These are phyloP conservation scores for Aspergillus sp. DNA, from an alignment of 2,329 filamentous ascomycete species.

Conservation along the genomic window DNA sequence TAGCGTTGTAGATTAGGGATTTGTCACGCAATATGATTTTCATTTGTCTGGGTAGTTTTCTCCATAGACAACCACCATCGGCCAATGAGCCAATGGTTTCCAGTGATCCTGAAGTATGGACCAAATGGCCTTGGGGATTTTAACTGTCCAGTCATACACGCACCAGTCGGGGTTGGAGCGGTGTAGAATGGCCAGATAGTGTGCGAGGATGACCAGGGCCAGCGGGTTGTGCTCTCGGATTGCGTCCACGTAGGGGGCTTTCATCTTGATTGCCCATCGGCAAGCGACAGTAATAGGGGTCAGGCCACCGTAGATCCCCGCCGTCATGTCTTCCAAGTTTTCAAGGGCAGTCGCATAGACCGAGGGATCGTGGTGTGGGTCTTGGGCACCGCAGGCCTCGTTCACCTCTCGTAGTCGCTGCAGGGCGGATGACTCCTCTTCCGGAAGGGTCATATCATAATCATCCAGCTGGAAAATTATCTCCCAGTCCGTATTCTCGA, in stretches of 20 bases:
- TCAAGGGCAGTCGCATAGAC: slow-evolving; percentile 26
- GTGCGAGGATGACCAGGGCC: slow-evolving; percentile 58
- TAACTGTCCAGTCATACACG: slow-evolving; percentile 63
- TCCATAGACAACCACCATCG: slow-evolving; percentile 32
- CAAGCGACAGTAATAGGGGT: slow-evolving; percentile 50
- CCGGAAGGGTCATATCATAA: slow-evolving; percentile 18
- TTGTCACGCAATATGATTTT: not conserved
- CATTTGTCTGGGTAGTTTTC: slow-evolving; percentile 14
- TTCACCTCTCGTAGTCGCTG: slow-evolving; percentile 28
- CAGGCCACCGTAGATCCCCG: slow-evolving; percentile 39
- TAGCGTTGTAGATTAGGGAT: not conserved
- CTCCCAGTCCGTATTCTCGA: slow-evolving; percentile 26
- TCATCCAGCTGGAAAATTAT: slow-evolving; percentile 28
- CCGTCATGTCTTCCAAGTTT: slow-evolving; percentile 26
- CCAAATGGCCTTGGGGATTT: slow-evolving; percentile 63
- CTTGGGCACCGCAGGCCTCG: slow-evolving; percentile 16
- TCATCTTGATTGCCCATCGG: slow-evolving; percentile 38
- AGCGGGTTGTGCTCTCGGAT: slow-evolving; percentile 37
- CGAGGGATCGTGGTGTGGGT: slow-evolving; percentile 22
- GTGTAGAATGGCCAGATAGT: slow-evolving; percentile 60
- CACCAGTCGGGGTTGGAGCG: slow-evolving; percentile 64
- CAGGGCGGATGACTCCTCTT: slow-evolving; percentile 19
- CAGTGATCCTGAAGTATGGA: slow-evolving; percentile 29
- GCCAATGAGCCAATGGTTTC: slow-evolving; percentile 29
- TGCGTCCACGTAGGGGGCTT: slow-evolving; percentile 34